Evolutionary conservation across 495 filamentous ascomycete species (phyloP), one percentile per base, ranked within the genome.

Genomic region (Cercophora samala): DNA sequence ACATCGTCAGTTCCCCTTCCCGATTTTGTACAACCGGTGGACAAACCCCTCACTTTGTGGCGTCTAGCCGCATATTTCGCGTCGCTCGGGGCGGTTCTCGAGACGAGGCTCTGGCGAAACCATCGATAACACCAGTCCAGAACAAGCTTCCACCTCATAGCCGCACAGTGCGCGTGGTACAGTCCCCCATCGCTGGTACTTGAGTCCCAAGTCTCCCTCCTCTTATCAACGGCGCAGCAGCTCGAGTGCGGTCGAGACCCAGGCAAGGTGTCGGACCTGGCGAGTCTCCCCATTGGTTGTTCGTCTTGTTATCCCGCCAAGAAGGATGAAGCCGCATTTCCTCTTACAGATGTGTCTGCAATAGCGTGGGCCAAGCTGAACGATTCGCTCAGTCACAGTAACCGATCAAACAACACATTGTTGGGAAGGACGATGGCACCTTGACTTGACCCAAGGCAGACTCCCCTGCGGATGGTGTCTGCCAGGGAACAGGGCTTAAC

Each of bases 91-190:
- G 53, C 22, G n/a, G n/a, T 19, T 23, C n/a, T 56, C 22, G 53
- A 56, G 53, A 56, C 53, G 53, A 56, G 53, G 53, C 53, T 56
- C 53, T 18, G 37, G 13, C 29, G 4, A 32, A 32, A 32, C 53
- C 53, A 56, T 23, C n/a, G 53, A 56, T 56, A 56, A 56, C 53
- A 23, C 53, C 53, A 56, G n/a, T 56, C 53, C 53, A 56, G 22
- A 56, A 23, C n/a, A 21, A 21, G 53, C 18, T 6, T 18, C 0
- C n/a, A 56, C n/a, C 6, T 19, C 18, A 8, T 56, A 18, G 53
- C 53, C 53, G 53, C 53, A 56, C 53, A 56, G 53, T 56, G 53
- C 53, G 53, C 9, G 5, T 23, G 22, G 4, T 56, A 8, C n/a
- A 56, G 3, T 0, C 1, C 53, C 18, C 53, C n/a, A 56, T 15